These are phyloP conservation scores for Neonectria faginata DNA, from an alignment of 2,329 filamentous ascomycete genomes.

Conservation along the genomic window DNA sequence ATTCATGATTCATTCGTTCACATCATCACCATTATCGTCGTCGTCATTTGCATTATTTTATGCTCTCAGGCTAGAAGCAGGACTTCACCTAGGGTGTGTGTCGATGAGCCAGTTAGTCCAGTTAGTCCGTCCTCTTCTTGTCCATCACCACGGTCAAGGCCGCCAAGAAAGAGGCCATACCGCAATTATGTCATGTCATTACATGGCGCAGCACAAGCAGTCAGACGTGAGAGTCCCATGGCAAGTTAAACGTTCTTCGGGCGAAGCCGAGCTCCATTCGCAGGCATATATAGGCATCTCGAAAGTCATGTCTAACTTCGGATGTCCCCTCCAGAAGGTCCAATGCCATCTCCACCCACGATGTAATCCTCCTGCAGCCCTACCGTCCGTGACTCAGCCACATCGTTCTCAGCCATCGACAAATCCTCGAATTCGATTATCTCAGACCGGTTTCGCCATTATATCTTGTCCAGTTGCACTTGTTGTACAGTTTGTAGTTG, in stretches of 20 bases:
- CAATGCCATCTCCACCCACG: background rate
- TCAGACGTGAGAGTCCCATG: background rate
- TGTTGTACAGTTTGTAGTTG: background rate
- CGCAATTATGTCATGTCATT: slow-evolving; percentile 2
- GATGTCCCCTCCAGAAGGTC: slow-evolving; percentile 4
- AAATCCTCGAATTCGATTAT: background rate
- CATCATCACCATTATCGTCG: background rate
- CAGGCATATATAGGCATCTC: background rate
- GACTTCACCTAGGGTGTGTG: background rate
- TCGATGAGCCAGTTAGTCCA: background rate
- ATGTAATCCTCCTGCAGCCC: slow-evolving; percentile 22
- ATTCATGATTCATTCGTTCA: background rate
- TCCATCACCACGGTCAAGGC: background rate
- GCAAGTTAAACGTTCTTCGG: background rate
- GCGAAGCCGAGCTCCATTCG: background rate
- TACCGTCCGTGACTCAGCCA: slow-evolving; percentile 20
- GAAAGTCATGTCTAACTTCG: slow-evolving; percentile 23
- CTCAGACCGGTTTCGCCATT: background rate
- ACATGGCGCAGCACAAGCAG: slow-evolving; percentile 16
- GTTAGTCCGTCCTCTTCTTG: background rate
- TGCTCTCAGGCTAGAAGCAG: background rate
- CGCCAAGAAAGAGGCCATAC: background rate
- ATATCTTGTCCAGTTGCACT: slow-evolving; percentile 3
- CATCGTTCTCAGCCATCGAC: slow-evolving; percentile 17
- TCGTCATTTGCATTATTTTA: background rate